Evolutionary conservation across 345 rosid species (phyloP).

Genomic region (Acer saccharum): DNA sequence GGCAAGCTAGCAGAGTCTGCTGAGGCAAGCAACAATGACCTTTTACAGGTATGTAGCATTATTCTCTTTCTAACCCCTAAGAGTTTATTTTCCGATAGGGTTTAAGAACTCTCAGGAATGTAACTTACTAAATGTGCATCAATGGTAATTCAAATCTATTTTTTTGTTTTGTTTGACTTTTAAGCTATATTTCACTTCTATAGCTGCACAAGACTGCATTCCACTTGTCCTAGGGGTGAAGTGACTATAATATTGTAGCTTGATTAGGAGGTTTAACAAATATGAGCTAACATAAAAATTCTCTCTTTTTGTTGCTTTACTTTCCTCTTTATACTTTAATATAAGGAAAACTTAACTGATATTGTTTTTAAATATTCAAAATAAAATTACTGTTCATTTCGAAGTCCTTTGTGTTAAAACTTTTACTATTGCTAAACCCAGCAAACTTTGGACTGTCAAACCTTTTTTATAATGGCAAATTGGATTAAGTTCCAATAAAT

Average conservation of each 20-base stretch:
- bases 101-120: background rate
- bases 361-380: background rate
- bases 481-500: background rate
- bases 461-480: background rate
- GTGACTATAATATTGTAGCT: background rate
- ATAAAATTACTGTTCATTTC: background rate
- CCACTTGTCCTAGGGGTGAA: background rate
- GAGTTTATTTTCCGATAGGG: background rate
- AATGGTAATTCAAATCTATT: background rate
- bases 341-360: background rate
- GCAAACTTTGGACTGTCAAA: background rate
- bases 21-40: slow-evolving; percentile 55
- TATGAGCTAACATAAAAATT: background rate
- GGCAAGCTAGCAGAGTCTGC: slow-evolving; percentile 65
- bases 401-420: background rate
- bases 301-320: background rate
- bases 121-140: background rate
- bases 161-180: background rate
- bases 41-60: slow-evolving; percentile 53
- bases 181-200: background rate
- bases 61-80: background rate
- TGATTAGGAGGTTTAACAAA: background rate
- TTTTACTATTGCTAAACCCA: background rate
- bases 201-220: slow-evolving; percentile 10
- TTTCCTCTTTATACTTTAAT: background rate